phyloP scores from a whole-genome alignment of 306 rosid species.

The Casuarina equisetifolia region DNA sequence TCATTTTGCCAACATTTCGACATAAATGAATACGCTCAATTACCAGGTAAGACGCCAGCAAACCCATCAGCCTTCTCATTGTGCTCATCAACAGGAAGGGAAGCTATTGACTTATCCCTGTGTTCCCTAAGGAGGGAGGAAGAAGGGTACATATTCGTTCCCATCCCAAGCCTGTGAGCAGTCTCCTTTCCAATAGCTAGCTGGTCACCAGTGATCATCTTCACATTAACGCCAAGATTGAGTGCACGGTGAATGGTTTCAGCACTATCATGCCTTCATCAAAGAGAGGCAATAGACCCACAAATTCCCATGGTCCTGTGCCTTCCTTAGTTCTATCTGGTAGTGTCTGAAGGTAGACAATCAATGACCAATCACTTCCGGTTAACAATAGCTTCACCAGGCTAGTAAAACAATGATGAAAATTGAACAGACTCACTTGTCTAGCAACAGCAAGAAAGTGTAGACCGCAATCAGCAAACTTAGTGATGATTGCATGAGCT shows the following conservation, averaged over 20 bases:
- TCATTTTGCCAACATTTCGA: background rate
- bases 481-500: slow-evolving; percentile 71
- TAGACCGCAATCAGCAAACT: slow-evolving; percentile 90
- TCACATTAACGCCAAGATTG: slow-evolving; percentile 78
- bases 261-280: slow-evolving; percentile 95
- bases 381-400: background rate
- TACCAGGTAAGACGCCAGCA: slow-evolving; percentile 95
- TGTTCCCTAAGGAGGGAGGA: slow-evolving; percentile 84
- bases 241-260: slow-evolving; percentile 87
- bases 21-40: background rate
- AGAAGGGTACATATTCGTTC: slow-evolving; percentile 96
- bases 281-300: slow-evolving; percentile 87
- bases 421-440: slow-evolving; percentile 44
- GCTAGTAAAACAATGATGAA: no score
- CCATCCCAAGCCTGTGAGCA: slow-evolving; percentile 96
- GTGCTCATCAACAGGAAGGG: slow-evolving; percentile 76
- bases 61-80: slow-evolving; percentile 95
- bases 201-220: slow-evolving; percentile 96
- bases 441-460: slow-evolving; percentile 72
- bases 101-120: slow-evolving; percentile 57
- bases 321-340: slow-evolving; percentile 74
- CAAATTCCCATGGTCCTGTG: slow-evolving; percentile 75
- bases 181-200: slow-evolving; percentile 93
- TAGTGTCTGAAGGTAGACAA: slow-evolving; percentile 42
- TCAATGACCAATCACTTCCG: slow-evolving; percentile 16